Base-by-base conservation (phyloP, 345 rosid genomes). In the Toxicodendron radicans region DNA sequence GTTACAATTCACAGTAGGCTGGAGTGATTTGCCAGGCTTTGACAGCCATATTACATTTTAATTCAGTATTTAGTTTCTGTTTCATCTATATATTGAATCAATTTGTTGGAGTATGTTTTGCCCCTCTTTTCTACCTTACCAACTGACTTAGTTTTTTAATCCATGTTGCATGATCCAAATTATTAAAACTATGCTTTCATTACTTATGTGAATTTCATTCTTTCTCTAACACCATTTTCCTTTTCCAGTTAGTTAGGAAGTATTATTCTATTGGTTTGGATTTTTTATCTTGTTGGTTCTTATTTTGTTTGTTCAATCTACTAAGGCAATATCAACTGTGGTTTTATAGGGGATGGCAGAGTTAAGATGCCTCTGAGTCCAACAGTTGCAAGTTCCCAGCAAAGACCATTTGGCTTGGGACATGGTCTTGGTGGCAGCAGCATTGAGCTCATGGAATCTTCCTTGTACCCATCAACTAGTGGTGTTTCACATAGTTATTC, bases 321-420 rank as follows among this genome's bases (percentile, higher is more conserved):
- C 58, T 69, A 74, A 51, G 53, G 59, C 49, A 66, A 66, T 68
- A 61, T 13, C 20, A 30, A 56, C 56, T 69, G 17, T 64, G 53
- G 5, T 53, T 13, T 69, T 80, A 74, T 89, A 95, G 99, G 98
- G 66, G 97, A 91, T 77, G 91, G 90, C 80, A 87, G 89, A 81
- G 92, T 84, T 60, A 95, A 93, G 94, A 83, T 85, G 84, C 98
- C 98, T 56, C 79, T 93, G 73, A 95, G 99, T 81, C 99, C 99
- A 61, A 91, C 97, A 61, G 80, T 90, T 57, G 73, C 83, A 4
- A 83, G 85, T 51, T 74, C 90, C 66, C 88, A 85, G 57, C 88
- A 84, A 54, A 83, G 91, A 74, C 92, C 92, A 43, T 93, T 89
- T 80, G 89, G 97, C 71, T 82, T 91, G 84, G 97, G 84, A 67